A percentile compares a stretch with the other conserved stretches of the same genome.
Evolutionary conservation across 2,329 filamentous ascomycete species (phyloP).

Genomic region (Emergomyces pasteurianus): DNA sequence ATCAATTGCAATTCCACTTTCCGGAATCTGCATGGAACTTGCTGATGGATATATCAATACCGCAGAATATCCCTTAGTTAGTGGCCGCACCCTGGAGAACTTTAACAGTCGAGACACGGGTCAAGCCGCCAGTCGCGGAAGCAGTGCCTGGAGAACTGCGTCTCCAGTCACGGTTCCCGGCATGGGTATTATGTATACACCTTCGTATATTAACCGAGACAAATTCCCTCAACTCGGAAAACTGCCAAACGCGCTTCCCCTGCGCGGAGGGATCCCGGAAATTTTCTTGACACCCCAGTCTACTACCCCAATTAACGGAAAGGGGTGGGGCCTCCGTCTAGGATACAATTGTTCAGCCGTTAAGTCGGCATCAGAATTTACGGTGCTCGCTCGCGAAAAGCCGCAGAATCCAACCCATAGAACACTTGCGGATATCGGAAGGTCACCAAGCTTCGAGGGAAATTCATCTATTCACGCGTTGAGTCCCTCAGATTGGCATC

Average conservation of each 20-base stretch:
- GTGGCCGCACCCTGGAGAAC: neutral
- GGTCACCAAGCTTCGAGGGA: neutral
- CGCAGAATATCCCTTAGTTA: neutral
- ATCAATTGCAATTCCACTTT: conserved; percentile 5
- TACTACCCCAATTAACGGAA: conserved; percentile 1
- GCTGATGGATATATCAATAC: conserved; percentile 3
- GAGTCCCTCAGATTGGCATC: neutral
- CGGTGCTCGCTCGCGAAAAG: neutral
- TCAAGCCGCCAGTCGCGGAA: neutral
- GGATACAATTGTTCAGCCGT: conserved; percentile 6
- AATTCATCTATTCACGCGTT: neutral
- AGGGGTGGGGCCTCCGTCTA: conserved; percentile 4
- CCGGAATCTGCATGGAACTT: conserved; percentile 5
- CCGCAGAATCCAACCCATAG: too few relatives aligned
- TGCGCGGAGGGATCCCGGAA: neutral
- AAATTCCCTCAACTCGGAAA: neutral
- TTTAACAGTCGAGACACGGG: neutral
- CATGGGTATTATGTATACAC: conserved; percentile 4
- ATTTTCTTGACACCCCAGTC: conserved; percentile 5
- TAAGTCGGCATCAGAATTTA: conserved; percentile 4
- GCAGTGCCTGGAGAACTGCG: neutral
- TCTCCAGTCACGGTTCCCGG: conserved; percentile 1
- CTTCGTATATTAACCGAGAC: conserved; percentile 1
- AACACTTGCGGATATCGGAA: neutral
- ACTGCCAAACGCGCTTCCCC: conserved; percentile 1